Base-by-base conservation (phyloP, 2,329 filamentous ascomycete species). In the Mollisiaceae sp. region DNA sequence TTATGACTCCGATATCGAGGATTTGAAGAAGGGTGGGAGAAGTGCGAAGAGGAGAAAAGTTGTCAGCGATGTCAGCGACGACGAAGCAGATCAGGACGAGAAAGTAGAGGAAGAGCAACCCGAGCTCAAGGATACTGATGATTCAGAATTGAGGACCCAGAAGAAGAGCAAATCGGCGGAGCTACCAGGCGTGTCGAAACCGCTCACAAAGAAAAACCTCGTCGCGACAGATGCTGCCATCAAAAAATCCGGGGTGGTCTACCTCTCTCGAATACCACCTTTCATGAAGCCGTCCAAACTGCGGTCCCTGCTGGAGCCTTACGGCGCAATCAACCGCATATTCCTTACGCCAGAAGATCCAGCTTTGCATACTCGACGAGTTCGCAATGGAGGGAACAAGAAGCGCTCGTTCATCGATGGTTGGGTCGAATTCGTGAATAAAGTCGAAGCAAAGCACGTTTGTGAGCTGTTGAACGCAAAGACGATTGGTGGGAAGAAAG, bases 261-360 rank as follows among this genome's bases (percentile, higher is more conserved):
- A 95, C 79, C 83, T 96, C 67, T 94, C 91, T 4, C 88, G 92
- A 65, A 87, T 95, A 68, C 92, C 93, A 4, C 93, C 93, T 0
- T 96, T 94, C 78, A 95, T 96, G 91, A 94, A 93, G 74, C 91
- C 92, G 8, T 81, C 83, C 60, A 94, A 94, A 75, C 82, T 95
- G 47, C 88, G 91, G 70, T 88, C 89, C 20, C 87, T 93, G 15
- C 86, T 95, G 62, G 84, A 89, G 67, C 90, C 89, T 11, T 92
- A 93, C 78, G 92, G 92, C 66, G 82, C 83, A 45, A 86, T 94
- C 74, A 91, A 91, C 73, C 89, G 91, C 72, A 89, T 93, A 64
- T 94, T 94, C 79, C 84, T 94, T 20, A 88, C 91, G 0, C 91
- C 91, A 14, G 91, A 95, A 78, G 89, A 93, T 74, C 85, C 88